These are phyloP conservation scores for Lactarius vividus DNA, from an alignment of 768 basidiomycete species.

Conservation along the genomic window DNA sequence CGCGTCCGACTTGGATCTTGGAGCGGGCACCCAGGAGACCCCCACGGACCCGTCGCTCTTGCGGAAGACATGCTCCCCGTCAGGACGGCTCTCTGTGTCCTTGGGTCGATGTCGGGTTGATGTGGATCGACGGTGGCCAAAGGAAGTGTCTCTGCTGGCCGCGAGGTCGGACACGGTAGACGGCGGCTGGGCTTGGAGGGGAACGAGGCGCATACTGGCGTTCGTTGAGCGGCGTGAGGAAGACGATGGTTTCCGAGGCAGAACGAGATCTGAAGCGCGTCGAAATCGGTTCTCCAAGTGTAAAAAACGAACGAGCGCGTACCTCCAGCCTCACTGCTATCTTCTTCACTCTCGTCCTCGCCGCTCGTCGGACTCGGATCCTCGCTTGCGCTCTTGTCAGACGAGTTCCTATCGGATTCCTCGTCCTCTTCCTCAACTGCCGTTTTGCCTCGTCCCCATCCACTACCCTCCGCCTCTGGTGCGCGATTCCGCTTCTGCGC, in stretches of 20 bases:
- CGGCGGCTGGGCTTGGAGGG: conserved; percentile 50
- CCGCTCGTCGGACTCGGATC: background rate
- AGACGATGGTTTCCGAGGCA: background rate
- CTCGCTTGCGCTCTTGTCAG: conserved; percentile 33
- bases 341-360: conserved; percentile 34
- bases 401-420: conserved; percentile 69
- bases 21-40: conserved; percentile 75
- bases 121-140: conserved; percentile 60
- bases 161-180: conserved; percentile 32
- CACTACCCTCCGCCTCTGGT: conserved; percentile 19
- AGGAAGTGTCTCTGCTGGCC: conserved; percentile 54
- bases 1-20: conserved; percentile 17
- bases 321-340: conserved; percentile 46
- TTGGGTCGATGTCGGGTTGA: conserved; percentile 28
- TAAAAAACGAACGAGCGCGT: conserved; percentile 15
- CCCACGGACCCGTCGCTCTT: conserved; percentile 70
- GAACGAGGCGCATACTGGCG: conserved; percentile 61
- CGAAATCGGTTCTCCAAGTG: background rate
- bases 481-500: conserved; percentile 42
- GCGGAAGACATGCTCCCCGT: conserved; percentile 26
- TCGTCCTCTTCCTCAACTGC: conserved; percentile 57
- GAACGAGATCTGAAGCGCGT: background rate
- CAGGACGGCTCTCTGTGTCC: background rate
- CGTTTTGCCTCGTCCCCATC: conserved; percentile 29
- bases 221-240: conserved; percentile 39